Base-by-base conservation (phyloP, 495 filamentous ascomycete genomes). In the Tuber umbilicatum region DNA sequence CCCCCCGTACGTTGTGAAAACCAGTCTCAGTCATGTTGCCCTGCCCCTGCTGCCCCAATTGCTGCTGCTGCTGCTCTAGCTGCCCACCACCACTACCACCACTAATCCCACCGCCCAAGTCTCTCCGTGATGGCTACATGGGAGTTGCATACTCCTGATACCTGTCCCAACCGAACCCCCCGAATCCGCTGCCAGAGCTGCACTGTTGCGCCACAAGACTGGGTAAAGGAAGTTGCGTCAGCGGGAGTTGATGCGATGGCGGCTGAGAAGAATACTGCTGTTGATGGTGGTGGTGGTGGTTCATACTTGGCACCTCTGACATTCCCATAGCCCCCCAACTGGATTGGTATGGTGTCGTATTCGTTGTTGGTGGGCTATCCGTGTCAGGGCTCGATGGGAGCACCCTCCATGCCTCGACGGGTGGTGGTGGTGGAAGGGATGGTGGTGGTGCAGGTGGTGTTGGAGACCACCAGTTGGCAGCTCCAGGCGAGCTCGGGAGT, bases 361-460 rank as follows among this genome's bases (percentile, higher is more conserved):
- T 88, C 45, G 92, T 88, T 80, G 89, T 89, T 68, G 90, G 91
- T 70, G 90, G 90, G 82, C 74, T 75, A 68, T 82, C 81, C 50
- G 79, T 77, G 69, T 80, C 75, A 43, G 90, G 88, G 81, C 92
- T 97, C 73, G 96, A 97, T 78, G 95, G 91, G 74, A 98, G 86
- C 81, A 97, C 90, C 83, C 91, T 94, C 95, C 94, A 98, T 70
- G 93, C 88, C 73, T 99, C 96, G 78, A 97, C 89, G 17, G 93
- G 90, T 68, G 89, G 89, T 39, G 90, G 87, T 68, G 88, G 80
- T 47, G 85, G 84, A 45, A 90, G 86, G 50, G 86, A 86, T 37
- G 86, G 86, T 77, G 87, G 84, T 73, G 82, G 83, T 27, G 88
- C 84, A 19, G 87, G 84, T 73, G 82, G 82, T n/a, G 88, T 85